Evolutionary conservation across 371 early-diverging fungal genomes (phyloP).

Genomic region (Mortierella sp.): DNA sequence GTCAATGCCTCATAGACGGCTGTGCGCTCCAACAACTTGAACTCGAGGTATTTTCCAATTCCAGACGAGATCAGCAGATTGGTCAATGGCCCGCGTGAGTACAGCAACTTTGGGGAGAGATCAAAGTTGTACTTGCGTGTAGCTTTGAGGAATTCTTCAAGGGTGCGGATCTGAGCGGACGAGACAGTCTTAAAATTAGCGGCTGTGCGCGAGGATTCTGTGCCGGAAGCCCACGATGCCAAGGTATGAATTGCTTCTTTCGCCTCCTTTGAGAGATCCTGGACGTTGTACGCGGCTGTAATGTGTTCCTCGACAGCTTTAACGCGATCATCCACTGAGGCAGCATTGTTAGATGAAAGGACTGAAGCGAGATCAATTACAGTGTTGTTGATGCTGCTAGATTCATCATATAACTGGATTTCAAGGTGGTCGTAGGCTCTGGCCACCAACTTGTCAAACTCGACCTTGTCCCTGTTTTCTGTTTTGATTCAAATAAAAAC

Average conservation of each 20-base stretch:
- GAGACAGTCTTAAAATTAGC: conserved; percentile 35
- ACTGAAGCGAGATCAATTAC: conserved; percentile 33
- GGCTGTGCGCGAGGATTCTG: conserved; percentile 8
- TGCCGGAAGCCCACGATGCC: conserved; percentile 36
- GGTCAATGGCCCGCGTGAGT: conserved; percentile 80
- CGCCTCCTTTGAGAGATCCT: conserved; percentile 18
- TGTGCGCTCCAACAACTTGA: conserved; percentile 82
- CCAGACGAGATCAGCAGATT: conserved; percentile 85
- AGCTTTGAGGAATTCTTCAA: conserved; percentile 57
- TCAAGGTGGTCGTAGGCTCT: conserved; percentile 43
- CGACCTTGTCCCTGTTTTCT: conserved; percentile 44
- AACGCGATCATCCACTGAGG: conserved; percentile 23
- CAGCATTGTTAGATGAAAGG: conserved; percentile 19
- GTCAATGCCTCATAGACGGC: conserved; percentile 64
- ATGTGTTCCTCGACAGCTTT: conserved; percentile 37
- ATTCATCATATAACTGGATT: conserved; percentile 32
- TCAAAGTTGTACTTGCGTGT: conserved; percentile 84
- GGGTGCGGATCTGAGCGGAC: conserved; percentile 42
- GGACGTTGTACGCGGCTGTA: conserved; percentile 5
- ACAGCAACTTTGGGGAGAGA: conserved; percentile 81
- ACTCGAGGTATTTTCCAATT: conserved; percentile 89
- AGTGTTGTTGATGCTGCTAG: not conserved
- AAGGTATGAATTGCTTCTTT: conserved; percentile 52
- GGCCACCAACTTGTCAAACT: conserved; percentile 42
- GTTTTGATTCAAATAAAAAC: not conserved